Base-by-base conservation (phyloP, 2,329 filamentous ascomycete species). In the Knufia fluminis region DNA sequence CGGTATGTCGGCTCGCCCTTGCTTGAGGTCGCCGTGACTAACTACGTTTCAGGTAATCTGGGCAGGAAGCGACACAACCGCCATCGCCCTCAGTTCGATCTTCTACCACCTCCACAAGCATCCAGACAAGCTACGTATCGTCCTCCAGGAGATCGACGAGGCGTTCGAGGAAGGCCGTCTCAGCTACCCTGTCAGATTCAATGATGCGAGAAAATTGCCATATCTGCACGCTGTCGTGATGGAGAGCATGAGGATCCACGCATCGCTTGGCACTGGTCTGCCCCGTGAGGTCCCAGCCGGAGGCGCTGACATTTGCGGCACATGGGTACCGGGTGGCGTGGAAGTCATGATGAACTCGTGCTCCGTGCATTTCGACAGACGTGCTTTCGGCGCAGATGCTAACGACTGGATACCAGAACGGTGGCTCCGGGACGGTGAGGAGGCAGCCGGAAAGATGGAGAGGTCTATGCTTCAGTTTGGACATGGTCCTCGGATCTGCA, bases 171-270 rank as follows among this genome's bases (percentile, higher is more conserved):
- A 35, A 10, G 53, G 53, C 23, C 43, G 38, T 9, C 46, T 52
- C 48, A 46, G 41, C 48, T 3, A 50, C 9, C 51, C 51, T 17
- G 10, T 55, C 31, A 46, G 50, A 3, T 58, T 48, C 48, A 50
- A 50, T 17, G 52, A 59, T 20, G 53, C 53, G n/a, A 46, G 50
- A 35, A 58, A 56, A 26, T 43, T 59, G 3, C 51, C 54, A 3
- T 77, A 77, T 57, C 68, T 79, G 8, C 66, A 73, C 38, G 75
- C 75, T 2, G 70, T 75, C 2, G 66, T 79, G 17, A 71, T 70
- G 17, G 78, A 81, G 59, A 64, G 71, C 0, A 61, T 73, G 54
- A 68, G 76, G 2, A 60, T 76, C 9, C 72, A 76, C 53, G 74
- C 76, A 1, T 67, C 65, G 1, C 64, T 77, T 2, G 69, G 66